These are phyloP conservation scores for Ogataea corticis DNA, from an alignment of 805 yeast species.

Conservation along the genomic window DNA sequence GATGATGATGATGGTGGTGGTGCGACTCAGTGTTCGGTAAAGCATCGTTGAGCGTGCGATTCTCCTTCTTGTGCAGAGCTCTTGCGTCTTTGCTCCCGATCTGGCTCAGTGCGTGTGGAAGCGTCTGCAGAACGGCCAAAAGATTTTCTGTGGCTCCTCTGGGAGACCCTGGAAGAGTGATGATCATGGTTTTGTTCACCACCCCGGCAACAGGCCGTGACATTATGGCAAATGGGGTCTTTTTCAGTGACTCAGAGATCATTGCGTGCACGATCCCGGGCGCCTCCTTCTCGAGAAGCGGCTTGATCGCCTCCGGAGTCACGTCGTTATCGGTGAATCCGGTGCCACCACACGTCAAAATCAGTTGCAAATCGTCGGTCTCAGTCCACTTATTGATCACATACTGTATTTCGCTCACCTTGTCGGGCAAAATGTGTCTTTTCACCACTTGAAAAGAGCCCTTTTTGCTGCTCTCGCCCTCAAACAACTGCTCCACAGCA, in stretches of 20 bases:
- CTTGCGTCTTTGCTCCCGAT: slow-evolving; percentile 39
- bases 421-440: slow-evolving; percentile 39
- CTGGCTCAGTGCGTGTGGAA: slow-evolving; percentile 47
- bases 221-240: slow-evolving; percentile 50
- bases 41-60: slow-evolving; percentile 29
- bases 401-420: slow-evolving; percentile 32
- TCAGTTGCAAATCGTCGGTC: slow-evolving; percentile 26
- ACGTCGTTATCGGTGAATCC: slow-evolving; percentile 47
- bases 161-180: slow-evolving; percentile 56
- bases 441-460: slow-evolving; percentile 11
- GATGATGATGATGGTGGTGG: slow-evolving; percentile 16
- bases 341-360: slow-evolving; percentile 55
- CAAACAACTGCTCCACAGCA: slow-evolving; percentile 23
- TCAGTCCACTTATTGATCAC: slow-evolving; percentile 30
- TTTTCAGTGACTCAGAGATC: slow-evolving; percentile 42
- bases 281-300: slow-evolving; percentile 44
- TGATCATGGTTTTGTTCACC: slow-evolving; percentile 35
- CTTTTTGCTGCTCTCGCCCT: slow-evolving; percentile 9
- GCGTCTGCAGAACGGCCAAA: slow-evolving; percentile 36
- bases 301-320: slow-evolving; percentile 52
- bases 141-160: slow-evolving; percentile 49
- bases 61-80: slow-evolving; percentile 37
- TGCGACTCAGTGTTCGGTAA: slow-evolving; percentile 13
- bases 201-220: slow-evolving; percentile 54
- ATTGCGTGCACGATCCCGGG: slow-evolving; percentile 52